phyloP scores from a whole-genome alignment of 148 eudicot species.

The Beta vulgaris region DNA sequence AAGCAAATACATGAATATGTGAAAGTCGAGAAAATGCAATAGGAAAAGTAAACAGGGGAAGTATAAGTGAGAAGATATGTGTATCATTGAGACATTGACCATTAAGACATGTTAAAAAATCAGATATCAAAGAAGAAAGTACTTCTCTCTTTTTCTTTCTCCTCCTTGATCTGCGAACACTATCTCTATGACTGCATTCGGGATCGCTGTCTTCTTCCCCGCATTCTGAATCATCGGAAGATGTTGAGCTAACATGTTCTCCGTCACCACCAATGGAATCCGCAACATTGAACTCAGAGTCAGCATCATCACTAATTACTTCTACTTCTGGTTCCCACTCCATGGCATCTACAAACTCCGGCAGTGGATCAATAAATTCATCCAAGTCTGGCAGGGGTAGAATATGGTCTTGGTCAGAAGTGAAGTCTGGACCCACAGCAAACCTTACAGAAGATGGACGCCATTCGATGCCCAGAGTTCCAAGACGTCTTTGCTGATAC shows the following conservation, averaged over 20 bases:
- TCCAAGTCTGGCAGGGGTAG: slow-evolving; percentile 72
- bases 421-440: slow-evolving; percentile 76
- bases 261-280: slow-evolving; percentile 70
- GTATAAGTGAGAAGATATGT: background rate
- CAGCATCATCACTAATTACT: slow-evolving; percentile 82
- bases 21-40: no score
- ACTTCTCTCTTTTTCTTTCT: slow-evolving; percentile 69
- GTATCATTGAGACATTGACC: background rate
- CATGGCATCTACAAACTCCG: slow-evolving; percentile 76
- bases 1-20: no score
- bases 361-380: slow-evolving; percentile 69
- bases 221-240: slow-evolving; percentile 55
- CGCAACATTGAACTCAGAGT: slow-evolving; percentile 77
- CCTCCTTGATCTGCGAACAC: slow-evolving; percentile 70
- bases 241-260: slow-evolving; percentile 45
- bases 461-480: slow-evolving; percentile 91
- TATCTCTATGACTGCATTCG: slow-evolving; percentile 52
- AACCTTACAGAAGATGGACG: slow-evolving; percentile 78
- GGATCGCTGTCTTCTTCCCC: slow-evolving; percentile 62
- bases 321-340: slow-evolving; percentile 91
- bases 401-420: slow-evolving; percentile 69
- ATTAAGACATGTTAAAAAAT: background rate
- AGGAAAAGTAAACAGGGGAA: no score
- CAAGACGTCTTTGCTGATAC: slow-evolving; percentile 82
- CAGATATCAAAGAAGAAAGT: slow-evolving; percentile 3